Base-by-base conservation (phyloP, 257 asterid species). In the Fraxinus cuspidata region DNA sequence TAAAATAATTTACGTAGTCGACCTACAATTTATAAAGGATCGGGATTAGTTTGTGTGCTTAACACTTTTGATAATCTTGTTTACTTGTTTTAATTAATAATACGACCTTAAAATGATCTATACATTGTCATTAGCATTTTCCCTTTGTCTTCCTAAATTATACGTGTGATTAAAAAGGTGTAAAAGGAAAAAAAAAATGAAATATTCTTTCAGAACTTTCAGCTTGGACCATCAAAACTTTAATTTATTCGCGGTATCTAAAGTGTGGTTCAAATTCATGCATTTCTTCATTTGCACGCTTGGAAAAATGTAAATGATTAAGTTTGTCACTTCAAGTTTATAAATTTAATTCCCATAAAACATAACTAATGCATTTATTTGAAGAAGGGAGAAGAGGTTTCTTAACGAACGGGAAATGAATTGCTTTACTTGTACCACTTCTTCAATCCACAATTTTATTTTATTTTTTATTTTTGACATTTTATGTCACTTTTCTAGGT, bases 331-430 rank as follows among this genome's bases (percentile, higher is more conserved):
- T 9, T 37, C 42, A 37, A 37, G 11, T 0, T 37, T 37, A 0
- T 19, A 0, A 53, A 42, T 42, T 42, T 53, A 18, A 49, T 16
- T 3, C 60, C 1, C 25, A 4, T 51, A 12, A 38, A 42, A 42
- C 3, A 42, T 71, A 8, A 38, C 2, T 38, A 71, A 63, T 31
- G 31, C 49, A 32, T 28, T 31, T 31, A 2, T 31, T 31, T 34
- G 74, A 71, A 29, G 51, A 38, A 71, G 60, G 19, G 15, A 10
- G 0, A 3, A 68, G 83, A 77, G 89, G 89, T 89, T 89, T 81
- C 92, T 86, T 89, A 78, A 83, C 74, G 84, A 83, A 89, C 77
- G 92, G 94, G 92, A 88, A 88, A 88, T 83, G 73, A 80, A 79
- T 88, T 85, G 77, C 92, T 88, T 91, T 84, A 78, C 92, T 89